Evolutionary conservation across 148 eudicot genomes (phyloP).

Genomic region (Polygonum maritimum): DNA sequence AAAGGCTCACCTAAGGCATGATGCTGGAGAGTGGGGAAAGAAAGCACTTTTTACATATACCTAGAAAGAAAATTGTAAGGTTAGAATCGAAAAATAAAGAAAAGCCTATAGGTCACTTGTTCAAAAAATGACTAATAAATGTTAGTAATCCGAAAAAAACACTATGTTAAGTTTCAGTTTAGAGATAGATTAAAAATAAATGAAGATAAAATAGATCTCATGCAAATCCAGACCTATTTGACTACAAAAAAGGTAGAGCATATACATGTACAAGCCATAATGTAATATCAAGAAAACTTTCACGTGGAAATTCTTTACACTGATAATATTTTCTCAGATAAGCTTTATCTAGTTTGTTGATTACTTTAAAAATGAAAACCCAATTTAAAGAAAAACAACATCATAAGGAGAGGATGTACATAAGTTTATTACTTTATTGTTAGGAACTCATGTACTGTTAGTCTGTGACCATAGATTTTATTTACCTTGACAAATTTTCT

Average conservation of each 20-base stretch:
- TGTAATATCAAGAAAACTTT: background rate
- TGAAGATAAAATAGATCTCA: background rate
- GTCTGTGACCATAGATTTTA: no score
- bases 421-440: no score
- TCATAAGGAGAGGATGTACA: background rate
- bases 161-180: background rate
- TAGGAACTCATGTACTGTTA: background rate
- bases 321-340: background rate
- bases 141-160: background rate
- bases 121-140: background rate
- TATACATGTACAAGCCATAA: background rate
- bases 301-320: background rate
- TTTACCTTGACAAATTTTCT: no score
- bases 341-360: background rate
- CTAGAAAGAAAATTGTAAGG: constrained; percentile 19
- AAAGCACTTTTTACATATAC: constrained; percentile 69
- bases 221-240: background rate
- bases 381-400: background rate
- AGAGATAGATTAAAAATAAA: background rate
- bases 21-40: constrained; percentile 82
- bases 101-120: background rate
- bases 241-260: background rate
- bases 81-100: background rate
- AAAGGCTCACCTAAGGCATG: constrained; percentile 67
- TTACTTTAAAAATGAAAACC: background rate